A percentile compares a stretch with the other conserved stretches of the same genome.
Evolutionary conservation across 306 rosid species (phyloP).

Genomic region (Oxytropis ochrocephala): DNA sequence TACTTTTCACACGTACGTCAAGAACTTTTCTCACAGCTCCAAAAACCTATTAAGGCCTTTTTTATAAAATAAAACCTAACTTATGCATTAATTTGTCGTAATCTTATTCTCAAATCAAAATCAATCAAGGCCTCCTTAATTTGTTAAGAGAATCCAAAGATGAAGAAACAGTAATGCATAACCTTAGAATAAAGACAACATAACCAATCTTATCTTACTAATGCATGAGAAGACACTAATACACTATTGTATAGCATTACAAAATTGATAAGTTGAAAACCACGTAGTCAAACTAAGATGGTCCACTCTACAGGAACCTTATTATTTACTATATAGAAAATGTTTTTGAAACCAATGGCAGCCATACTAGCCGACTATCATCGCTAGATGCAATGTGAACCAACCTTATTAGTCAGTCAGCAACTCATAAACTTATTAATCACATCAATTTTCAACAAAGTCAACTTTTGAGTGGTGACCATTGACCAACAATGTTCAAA

Average conservation of each 20-base stretch:
- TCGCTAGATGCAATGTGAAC: constrained; percentile 20
- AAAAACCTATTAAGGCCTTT: too few relatives aligned
- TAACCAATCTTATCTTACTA: background rate
- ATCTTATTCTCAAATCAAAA: too few relatives aligned
- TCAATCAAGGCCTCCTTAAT: too few relatives aligned
- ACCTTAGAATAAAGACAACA: background rate
- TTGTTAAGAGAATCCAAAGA: too few relatives aligned
- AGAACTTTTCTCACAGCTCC: too few relatives aligned
- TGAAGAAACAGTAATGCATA: too few relatives aligned
- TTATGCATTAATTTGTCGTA: too few relatives aligned
- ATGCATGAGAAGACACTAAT: background rate
- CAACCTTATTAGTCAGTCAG: constrained; percentile 20
- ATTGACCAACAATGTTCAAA: background rate
- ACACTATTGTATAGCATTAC: background rate
- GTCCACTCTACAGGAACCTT: constrained; percentile 17
- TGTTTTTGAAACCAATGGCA: background rate
- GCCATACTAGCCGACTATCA: background rate
- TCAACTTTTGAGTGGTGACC: background rate
- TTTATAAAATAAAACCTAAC: too few relatives aligned
- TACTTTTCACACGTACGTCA: too few relatives aligned
- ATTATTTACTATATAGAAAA: background rate
- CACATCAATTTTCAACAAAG: constrained; percentile 5
- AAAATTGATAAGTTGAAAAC: background rate
- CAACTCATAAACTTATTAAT: constrained; percentile 26
- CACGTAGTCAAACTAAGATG: constrained; percentile 14